phyloP scores from a whole-genome alignment of 805 yeast species.

The Candida lessepsii region DNA sequence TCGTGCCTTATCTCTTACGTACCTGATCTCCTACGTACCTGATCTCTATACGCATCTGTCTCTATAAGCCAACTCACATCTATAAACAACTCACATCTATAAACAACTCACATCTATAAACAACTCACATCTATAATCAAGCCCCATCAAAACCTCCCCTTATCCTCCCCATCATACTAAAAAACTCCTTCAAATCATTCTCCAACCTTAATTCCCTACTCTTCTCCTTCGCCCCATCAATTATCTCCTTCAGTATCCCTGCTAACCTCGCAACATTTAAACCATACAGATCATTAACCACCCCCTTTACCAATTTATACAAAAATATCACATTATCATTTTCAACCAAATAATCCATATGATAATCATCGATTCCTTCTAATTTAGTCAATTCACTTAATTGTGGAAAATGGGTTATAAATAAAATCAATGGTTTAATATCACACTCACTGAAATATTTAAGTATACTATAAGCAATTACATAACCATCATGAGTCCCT shows the following conservation, averaged over 20 bases:
- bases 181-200: slow-evolving; percentile 20
- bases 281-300: slow-evolving; percentile 67
- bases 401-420: slow-evolving; percentile 82
- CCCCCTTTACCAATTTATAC: slow-evolving; percentile 37
- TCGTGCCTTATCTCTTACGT: too few relatives aligned
- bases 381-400: slow-evolving; percentile 51
- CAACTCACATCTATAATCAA: too few relatives aligned
- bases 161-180: background rate
- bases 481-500: slow-evolving; percentile 65
- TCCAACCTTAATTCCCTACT: slow-evolving; percentile 32
- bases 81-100: too few relatives aligned
- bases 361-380: slow-evolving; percentile 53
- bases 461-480: slow-evolving; percentile 74
- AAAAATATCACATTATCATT: slow-evolving; percentile 35
- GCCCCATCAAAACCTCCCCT: too few relatives aligned
- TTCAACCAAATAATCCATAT: slow-evolving; percentile 61
- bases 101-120: too few relatives aligned
- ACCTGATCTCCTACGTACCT: too few relatives aligned
- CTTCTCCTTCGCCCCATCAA: slow-evolving; percentile 42
- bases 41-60: too few relatives aligned
- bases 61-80: too few relatives aligned
- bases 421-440: slow-evolving; percentile 57
- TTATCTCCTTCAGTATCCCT: slow-evolving; percentile 48
- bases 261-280: slow-evolving; percentile 83
- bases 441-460: slow-evolving; percentile 47